Conservation (phyloP, 2,329 filamentous ascomycete genomes). For the Neofusicoccum sp. region DNA sequence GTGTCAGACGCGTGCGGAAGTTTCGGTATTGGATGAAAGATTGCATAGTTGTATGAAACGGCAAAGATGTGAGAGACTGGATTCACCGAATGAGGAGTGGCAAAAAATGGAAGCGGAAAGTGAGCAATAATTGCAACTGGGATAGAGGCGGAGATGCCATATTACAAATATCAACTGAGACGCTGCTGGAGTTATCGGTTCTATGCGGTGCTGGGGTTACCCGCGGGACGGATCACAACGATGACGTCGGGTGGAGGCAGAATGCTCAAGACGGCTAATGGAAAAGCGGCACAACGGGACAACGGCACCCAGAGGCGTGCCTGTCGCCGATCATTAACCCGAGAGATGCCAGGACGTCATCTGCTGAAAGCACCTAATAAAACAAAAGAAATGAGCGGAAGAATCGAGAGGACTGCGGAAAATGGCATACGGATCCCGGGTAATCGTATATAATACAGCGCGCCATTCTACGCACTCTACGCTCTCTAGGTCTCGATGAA, state of each 20-base stretch:
- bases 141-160: no score
- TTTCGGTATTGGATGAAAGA: slow-evolving; percentile 31
- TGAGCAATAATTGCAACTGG: no score
- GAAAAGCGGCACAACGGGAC: not conserved
- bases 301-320: not conserved
- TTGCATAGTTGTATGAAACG: slow-evolving; percentile 26
- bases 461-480: slow-evolving; percentile 2
- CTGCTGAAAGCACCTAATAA: no score
- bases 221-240: not conserved
- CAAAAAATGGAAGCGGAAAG: not conserved
- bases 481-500: slow-evolving; percentile 1
- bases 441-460: not conserved
- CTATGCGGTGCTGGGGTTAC: not conserved
- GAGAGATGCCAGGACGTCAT: not conserved
- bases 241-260: slow-evolving; percentile 2
- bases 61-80: not conserved
- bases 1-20: slow-evolving; percentile 25
- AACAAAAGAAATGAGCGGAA: not conserved
- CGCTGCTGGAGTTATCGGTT: not conserved
- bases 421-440: not conserved
- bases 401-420: not conserved
- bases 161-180: not conserved
- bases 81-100: not conserved
- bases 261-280: not conserved
- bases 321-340: not conserved